Base-by-base conservation (phyloP, 768 basidiomycete species). In the Rossbeevera mucosa region DNA sequence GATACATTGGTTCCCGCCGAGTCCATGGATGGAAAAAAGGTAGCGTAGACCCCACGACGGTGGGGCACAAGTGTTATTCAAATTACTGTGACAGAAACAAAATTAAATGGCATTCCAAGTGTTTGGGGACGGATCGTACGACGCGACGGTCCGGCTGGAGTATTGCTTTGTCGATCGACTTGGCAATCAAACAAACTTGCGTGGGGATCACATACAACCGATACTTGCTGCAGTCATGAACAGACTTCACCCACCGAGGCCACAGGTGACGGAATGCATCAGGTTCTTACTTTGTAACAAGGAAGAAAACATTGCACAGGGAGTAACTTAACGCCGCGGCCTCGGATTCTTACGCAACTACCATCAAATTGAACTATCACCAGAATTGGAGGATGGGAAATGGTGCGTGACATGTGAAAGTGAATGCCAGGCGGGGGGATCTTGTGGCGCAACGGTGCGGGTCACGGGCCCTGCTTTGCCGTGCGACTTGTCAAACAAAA, bases 1-100 rank as follows among this genome's bases (percentile, higher is more conserved):
- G 64, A 64, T 24, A 60, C 62, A 5, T 56, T 71, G 58, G 57
- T 66, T 50, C 51, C 62, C 55, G 44, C 28, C 13, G 30, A 41
- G 33, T 47, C 57, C 8, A 50, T 52, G 44, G 53, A 56, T 49
- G 53, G 55, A 57, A 58, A 44, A 44, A 69, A 64, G 57, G 43
- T 59, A 44, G 21, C 54, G 6, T 65, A 62, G 55, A 54, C 55
- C 56, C 18, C 61, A 64, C 54, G 64, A 47, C 57, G 18, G 57
- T 65, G 36, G 36, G n/a, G 36, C 18, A 38, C 36, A 18, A 5
- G 4, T 36, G 9, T 18, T n/a, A 36, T 38, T 38, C 36, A 38
- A 38, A 38, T 38, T 20, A 38, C 11, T 11, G 11, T 38, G 36
- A 18, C 36, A 38, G 36, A 38, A n/a, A n/a, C n/a, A n/a, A 9